phyloP scores from a whole-genome alignment of 2,329 filamentous ascomycete genomes.

The Exophiala aquamarina region DNA sequence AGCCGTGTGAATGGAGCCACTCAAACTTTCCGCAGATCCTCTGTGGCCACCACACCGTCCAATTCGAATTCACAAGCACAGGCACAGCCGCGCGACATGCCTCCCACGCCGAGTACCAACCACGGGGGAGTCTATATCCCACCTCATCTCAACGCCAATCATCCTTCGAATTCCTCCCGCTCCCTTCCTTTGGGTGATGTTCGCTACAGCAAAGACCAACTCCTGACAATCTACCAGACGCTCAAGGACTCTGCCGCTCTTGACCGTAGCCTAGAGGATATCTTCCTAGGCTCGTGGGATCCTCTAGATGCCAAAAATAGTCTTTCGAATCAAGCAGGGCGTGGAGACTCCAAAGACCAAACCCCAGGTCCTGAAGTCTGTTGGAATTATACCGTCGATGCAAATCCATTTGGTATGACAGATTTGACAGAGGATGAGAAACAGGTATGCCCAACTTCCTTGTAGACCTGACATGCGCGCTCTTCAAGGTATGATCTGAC shows the following conservation, averaged over 20 bases:
- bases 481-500: neutral
- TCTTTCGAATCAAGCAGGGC: slow-evolving; percentile 68
- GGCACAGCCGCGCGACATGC: slow-evolving; percentile 38
- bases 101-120: slow-evolving; percentile 37
- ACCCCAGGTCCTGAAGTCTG: slow-evolving; percentile 85
- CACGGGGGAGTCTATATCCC: slow-evolving; percentile 58
- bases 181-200: slow-evolving; percentile 55
- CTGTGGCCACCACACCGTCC: slow-evolving; percentile 56
- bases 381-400: slow-evolving; percentile 74
- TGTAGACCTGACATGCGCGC: slow-evolving; percentile 18
- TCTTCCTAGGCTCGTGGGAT: slow-evolving; percentile 78
- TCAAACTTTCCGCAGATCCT: slow-evolving; percentile 66
- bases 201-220: slow-evolving; percentile 75
- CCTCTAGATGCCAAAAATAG: slow-evolving; percentile 62
- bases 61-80: slow-evolving; percentile 42
- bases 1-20: slow-evolving; percentile 64
- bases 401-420: slow-evolving; percentile 69
- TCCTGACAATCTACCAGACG: slow-evolving; percentile 70
- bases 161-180: slow-evolving; percentile 44
- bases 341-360: slow-evolving; percentile 69
- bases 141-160: slow-evolving; percentile 58
- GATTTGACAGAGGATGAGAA: slow-evolving; percentile 69
- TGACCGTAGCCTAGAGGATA: slow-evolving; percentile 61
- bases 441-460: slow-evolving; percentile 50
- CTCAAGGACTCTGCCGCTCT: slow-evolving; percentile 55